Evolutionary conservation across 805 yeast species (phyloP), one percentile per base, ranked within the genome.

Genomic region (Metahyphopichia silvanorum): DNA sequence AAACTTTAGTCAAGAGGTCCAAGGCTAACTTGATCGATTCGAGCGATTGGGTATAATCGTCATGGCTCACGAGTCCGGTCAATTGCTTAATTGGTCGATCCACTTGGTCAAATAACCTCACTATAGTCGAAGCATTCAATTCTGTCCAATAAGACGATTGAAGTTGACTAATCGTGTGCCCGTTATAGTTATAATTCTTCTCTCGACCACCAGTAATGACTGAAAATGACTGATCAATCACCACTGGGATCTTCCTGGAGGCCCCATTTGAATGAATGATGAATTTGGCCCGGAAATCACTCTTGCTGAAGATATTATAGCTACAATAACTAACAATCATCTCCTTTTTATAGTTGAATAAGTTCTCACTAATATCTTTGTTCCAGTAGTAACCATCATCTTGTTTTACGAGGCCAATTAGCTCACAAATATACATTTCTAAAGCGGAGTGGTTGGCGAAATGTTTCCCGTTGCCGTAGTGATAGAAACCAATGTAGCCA

Each of bases 251-350:
- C 25, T 34, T 42, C 26, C 37, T 42, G 6, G 43, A 29, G n/a
- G 38, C 17, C 2, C 44, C 42, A 15, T 31, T 34, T 2, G 59
- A 52, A 13, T 46, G 44, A 5, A 73, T 49, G 13, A 72, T 60
- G 38, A 51, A 76, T 71, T 48, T 78, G 54, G 45, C 87, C 77
- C 96, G 68, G 24, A 89, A 61, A 54, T 91, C 98, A 4, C 82
- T 72, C 34, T 71, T 72, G 23, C 78, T 64, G 48, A 93, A 86
- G 13, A 82, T 70, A 55, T 93, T 89, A 62, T 79, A 86, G 11
- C 79, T 58, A 54, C 87, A 82, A 42, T 69, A 78, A 0, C 86
- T 79, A 15, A 73, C 73, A 28, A 72, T 37, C 22, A 49, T 43
- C 16, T 55, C 60, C 22, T 39, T 39, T 32, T 38, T 47, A 12